These are phyloP conservation scores for Cardamine resedifolia DNA, from an alignment of 345 rosid species.

Conservation along the genomic window DNA sequence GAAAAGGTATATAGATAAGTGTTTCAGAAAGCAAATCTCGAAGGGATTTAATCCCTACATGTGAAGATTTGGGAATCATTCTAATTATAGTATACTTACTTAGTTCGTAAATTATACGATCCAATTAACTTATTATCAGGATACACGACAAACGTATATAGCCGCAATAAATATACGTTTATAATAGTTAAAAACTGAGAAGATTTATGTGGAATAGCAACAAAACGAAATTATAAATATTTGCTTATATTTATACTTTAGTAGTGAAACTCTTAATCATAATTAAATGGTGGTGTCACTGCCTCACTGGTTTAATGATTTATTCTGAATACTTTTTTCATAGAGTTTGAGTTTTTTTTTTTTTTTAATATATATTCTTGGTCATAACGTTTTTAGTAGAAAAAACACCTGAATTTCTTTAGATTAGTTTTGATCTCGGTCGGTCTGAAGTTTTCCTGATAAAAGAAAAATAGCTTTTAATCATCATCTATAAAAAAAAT, in stretches of 20 bases:
- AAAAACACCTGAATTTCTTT: too few species aligned
- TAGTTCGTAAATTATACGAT: conserved; percentile 21
- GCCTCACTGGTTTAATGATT: background rate
- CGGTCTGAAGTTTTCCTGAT: too few species aligned
- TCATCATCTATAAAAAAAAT: conserved; percentile 4
- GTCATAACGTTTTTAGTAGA: background rate
- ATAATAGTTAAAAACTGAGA: background rate
- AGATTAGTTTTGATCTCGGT: too few species aligned
- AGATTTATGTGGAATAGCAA: background rate
- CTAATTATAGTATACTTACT: conserved; percentile 9
- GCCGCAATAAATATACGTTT: conserved; percentile 8
- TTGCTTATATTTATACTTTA: background rate
- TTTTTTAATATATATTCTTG: too few species aligned
- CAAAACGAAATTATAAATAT: background rate
- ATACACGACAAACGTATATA: conserved; percentile 17
- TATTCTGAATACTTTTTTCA: background rate
- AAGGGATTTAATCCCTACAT: conserved; percentile 10
- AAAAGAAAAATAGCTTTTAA: background rate
- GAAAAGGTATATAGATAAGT: background rate
- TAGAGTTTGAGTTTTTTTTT: background rate
- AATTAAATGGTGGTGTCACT: background rate
- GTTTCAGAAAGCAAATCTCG: conserved; percentile 28
- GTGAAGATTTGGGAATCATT: conserved; percentile 32
- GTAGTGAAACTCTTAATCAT: conserved; percentile 26
- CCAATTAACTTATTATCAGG: conserved; percentile 12